phyloP scores from a whole-genome alignment of 2,329 filamentous ascomycete genomes.

The Zarea fungicola region DNA sequence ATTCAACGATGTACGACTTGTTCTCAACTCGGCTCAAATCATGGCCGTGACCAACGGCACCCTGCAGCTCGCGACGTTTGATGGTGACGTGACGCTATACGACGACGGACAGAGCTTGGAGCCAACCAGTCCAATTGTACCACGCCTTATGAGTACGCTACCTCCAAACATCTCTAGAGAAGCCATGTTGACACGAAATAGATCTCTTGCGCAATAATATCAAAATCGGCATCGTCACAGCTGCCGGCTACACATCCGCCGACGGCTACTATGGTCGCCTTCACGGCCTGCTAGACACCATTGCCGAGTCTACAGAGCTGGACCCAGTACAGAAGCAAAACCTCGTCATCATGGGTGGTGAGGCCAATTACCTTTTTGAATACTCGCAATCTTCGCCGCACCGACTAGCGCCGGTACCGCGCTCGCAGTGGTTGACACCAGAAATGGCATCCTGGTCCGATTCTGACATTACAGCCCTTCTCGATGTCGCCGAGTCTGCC shows the following conservation, averaged over 20 bases:
- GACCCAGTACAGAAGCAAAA: constrained; percentile 65
- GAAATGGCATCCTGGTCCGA: constrained; percentile 77
- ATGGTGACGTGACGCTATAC: constrained; percentile 96
- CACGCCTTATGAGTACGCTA: constrained; percentile 46
- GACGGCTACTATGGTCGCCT: constrained; percentile 82
- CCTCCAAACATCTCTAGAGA: neutral
- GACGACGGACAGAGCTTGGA: constrained; percentile 79
- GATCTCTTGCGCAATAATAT: constrained; percentile 72
- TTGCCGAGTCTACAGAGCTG: constrained; percentile 55
- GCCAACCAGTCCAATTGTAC: constrained; percentile 70
- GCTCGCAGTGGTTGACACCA: constrained; percentile 65
- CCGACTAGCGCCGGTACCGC: constrained; percentile 63
- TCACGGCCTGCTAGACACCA: constrained; percentile 77
- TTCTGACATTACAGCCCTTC: constrained; percentile 68
- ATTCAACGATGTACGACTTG: constrained; percentile 92
- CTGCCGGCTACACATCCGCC: constrained; percentile 87
- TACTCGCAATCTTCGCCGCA: constrained; percentile 61
- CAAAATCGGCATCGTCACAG: constrained; percentile 91
- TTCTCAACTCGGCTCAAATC: constrained; percentile 90
- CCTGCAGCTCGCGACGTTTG: constrained; percentile 86
- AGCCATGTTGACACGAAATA: constrained; percentile 17
- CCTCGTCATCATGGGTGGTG: constrained; percentile 88
- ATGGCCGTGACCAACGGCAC: constrained; percentile 80
- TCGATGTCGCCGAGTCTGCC: constrained; percentile 83
- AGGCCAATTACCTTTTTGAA: constrained; percentile 91